A percentile compares a stretch with the other conserved stretches of the same genome.
These are phyloP conservation scores for Acanthamoeba healyi DNA, from an alignment of 208 protist genomes.

Conservation along the genomic window DNA sequence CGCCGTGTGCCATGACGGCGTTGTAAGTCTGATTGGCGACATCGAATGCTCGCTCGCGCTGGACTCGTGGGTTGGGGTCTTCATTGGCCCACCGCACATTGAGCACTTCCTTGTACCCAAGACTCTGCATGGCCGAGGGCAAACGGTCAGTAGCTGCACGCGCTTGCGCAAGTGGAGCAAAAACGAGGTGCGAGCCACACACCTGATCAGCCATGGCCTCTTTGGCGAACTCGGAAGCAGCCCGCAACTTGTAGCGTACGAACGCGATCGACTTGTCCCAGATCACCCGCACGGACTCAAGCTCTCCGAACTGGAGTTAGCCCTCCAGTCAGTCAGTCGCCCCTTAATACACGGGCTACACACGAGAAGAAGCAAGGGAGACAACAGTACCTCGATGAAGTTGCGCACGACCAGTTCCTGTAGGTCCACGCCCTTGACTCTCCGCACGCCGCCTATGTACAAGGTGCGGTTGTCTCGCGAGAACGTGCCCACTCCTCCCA, in stretches of 20 bases:
- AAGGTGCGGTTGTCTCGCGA: slow-evolving; percentile 84
- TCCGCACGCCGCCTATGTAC: slow-evolving; percentile 76
- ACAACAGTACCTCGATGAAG: slow-evolving; percentile 71
- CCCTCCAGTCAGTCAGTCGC: no score
- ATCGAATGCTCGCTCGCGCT: neutral
- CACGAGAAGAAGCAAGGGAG: neutral
- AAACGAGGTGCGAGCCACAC: neutral
- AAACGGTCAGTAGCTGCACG: neutral
- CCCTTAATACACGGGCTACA: no score
- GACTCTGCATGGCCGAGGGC: neutral
- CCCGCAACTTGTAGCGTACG: slow-evolving; percentile 80
- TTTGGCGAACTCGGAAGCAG: slow-evolving; percentile 87
- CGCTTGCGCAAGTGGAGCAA: no score
- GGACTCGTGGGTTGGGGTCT: slow-evolving; percentile 75
- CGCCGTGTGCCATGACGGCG: neutral
- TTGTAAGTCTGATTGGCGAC: neutral
- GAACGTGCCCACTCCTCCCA: slow-evolving; percentile 87
- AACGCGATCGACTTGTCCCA: slow-evolving; percentile 81
- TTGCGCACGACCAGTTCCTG: slow-evolving; percentile 78
- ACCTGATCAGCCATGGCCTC: slow-evolving; percentile 86
- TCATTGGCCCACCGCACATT: slow-evolving; percentile 86
- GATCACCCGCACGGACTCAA: slow-evolving; percentile 75
- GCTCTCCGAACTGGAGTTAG: neutral
- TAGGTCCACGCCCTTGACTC: slow-evolving; percentile 71
- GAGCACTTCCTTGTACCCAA: slow-evolving; percentile 28